Evolutionary conservation across 768 basidiomycete genomes (phyloP).

Genomic region (Tylopilus intermedius): DNA sequence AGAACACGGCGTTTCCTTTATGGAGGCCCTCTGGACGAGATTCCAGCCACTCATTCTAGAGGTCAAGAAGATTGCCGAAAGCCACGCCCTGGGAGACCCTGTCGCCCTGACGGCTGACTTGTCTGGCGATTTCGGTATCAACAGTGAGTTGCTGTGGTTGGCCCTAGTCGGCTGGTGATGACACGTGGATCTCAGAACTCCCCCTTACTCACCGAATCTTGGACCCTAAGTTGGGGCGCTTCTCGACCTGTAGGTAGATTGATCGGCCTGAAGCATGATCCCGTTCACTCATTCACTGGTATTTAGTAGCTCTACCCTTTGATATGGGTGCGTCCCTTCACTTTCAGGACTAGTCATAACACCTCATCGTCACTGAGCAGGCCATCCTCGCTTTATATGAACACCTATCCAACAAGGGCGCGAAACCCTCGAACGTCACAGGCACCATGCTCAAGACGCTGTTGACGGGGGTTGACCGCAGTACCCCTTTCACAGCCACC

Average conservation of each 20-base stretch:
- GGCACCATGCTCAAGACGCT: conserved; percentile 77
- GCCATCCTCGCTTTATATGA: conserved; percentile 77
- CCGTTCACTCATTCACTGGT: conserved; percentile 3
- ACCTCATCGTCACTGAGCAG: conserved; percentile 34
- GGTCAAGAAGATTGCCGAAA: conserved; percentile 58
- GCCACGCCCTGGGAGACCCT: conserved; percentile 61
- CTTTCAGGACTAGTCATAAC: background rate
- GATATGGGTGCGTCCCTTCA: conserved; percentile 53
- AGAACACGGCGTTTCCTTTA: conserved; percentile 77
- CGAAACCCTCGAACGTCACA: conserved; percentile 52
- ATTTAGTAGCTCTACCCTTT: conserved; percentile 75
- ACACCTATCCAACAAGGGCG: conserved; percentile 62
- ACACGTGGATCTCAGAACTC: conserved; percentile 40
- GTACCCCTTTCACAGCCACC: conserved; percentile 68
- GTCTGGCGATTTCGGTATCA: conserved; percentile 61
- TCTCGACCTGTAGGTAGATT: conserved; percentile 65
- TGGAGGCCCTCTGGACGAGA: conserved; percentile 90
- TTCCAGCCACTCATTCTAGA: conserved; percentile 69
- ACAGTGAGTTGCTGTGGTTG: conserved; percentile 39
- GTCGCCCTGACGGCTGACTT: conserved; percentile 71
- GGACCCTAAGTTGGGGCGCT: conserved; percentile 70
- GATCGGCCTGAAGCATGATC: background rate
- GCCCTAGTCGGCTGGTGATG: background rate
- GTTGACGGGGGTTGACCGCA: conserved; percentile 73
- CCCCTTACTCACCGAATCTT: conserved; percentile 71